Conservation (phyloP, 257 asterid species). For the Sherardia arvensis region DNA sequence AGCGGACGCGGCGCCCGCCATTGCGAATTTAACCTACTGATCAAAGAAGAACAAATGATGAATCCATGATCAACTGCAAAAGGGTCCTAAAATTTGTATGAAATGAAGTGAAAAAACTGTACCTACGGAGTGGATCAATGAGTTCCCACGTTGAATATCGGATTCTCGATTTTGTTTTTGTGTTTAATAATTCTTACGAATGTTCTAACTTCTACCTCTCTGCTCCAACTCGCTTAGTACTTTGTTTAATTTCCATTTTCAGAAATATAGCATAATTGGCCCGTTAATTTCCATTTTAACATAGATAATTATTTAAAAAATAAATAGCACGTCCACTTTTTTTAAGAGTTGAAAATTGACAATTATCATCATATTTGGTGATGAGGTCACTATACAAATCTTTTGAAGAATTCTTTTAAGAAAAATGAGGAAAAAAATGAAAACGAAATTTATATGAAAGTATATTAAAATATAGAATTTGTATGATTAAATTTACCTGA, state of each 20-base stretch:
- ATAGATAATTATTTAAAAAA: no score
- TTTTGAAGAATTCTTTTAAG: no score
- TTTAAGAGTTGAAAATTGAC: no score
- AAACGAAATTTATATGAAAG: no score
- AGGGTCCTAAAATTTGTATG: neutral
- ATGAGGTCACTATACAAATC: no score
- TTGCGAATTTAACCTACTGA: slow-evolving; percentile 7
- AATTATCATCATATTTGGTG: no score
- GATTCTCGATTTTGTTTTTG: neutral
- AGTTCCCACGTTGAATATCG: neutral
- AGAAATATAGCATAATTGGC: neutral
- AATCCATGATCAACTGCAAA: neutral
- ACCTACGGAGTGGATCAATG: slow-evolving; percentile 9
- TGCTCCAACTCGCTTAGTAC: neutral
- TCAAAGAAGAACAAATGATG: neutral
- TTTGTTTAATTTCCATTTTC: neutral
- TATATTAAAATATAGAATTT: no score
- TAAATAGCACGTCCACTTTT: no score
- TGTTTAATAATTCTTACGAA: neutral
- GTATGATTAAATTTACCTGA: no score
- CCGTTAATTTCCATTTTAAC: no score
- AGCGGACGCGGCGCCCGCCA: slow-evolving; percentile 45
- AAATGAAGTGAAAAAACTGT: neutral
- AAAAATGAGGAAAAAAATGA: no score
- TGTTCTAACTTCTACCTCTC: neutral